Evolutionary conservation across 1,284 basidiomycete genomes (phyloP), one percentile per base, ranked within the genome.

Genomic region (Ustilago lituana): DNA sequence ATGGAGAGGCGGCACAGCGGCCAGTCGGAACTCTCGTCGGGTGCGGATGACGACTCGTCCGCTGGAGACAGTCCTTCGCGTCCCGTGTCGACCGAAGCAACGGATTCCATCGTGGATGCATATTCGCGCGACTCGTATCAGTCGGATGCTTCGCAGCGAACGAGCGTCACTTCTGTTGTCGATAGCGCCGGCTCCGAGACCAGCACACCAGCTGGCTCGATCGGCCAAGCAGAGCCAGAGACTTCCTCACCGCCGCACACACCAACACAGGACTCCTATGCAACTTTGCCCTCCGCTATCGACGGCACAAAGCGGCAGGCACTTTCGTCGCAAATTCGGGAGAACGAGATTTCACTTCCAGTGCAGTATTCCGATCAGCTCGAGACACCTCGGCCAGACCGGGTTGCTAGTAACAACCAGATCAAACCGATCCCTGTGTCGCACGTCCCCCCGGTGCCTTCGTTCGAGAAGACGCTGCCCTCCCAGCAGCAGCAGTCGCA

Each of bases 81-180:
- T 20, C 56, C 65, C 9, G 36, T 61, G 4, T 78, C 76, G 22
- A 74, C 76, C 12, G 76, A 74, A 29, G 64, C 68, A 7, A 65
- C 73, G 20, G 76, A 77, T 14, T 75, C 73, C 17, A 76, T 77
- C 27, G 54, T 77, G 7, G 76, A 77, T 20, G 69, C 73, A 14
- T 76, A 77, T 35, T 73, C 71, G 23, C 52, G 74, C 7, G 70
- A 77, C 40, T 78, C 76, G 44, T 75, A 66, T 51, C 59, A 76
- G 3, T 74, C 72, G 31, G 76, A 78, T 26, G 55, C 37, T 2
- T 74, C 73, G 23, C 76, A 77, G 26, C 41, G 75, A 5, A 77
- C 73, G 14, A 77, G 75, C 37, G 32, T 76, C 24, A 77, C 74
- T 12, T 73, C 69, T 0, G 26, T 67, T 8, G 53, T 68, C 10